Conservation (phyloP, 352 stramenopile species). For the Pythium sp. region DNA sequence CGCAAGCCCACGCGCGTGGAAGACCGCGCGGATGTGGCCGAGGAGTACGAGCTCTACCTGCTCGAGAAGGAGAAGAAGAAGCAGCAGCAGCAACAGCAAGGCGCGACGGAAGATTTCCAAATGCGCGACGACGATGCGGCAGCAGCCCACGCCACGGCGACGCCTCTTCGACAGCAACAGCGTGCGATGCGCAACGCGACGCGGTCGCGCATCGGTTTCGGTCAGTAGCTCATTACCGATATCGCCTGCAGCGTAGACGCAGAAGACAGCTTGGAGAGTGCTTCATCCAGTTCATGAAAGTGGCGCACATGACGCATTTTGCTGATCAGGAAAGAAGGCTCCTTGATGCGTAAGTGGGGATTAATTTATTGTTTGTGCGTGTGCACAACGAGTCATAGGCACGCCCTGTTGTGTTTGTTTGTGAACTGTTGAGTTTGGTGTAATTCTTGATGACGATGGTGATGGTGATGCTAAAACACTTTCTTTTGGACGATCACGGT, state of each 20-base stretch:
- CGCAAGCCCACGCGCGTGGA: conserved; percentile 62
- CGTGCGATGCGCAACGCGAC: conserved; percentile 28
- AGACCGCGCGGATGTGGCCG: conserved; percentile 60
- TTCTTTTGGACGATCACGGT: conserved; percentile 71
- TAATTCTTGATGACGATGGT: background rate
- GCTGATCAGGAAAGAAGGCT: background rate
- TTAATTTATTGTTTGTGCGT: conserved; percentile 5
- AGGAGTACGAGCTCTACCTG: conserved; percentile 70
- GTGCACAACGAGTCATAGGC: background rate
- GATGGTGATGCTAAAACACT: conserved; percentile 25
- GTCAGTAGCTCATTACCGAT: background rate
- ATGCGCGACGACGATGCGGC: conserved; percentile 12
- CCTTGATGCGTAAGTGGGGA: background rate
- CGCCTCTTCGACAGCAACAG: conserved; percentile 12
- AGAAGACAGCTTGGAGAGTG: background rate
- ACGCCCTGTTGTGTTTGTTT: background rate
- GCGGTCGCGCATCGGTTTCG: conserved; percentile 34
- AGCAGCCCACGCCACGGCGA: conserved; percentile 2
- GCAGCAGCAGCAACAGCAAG: conserved; percentile 7
- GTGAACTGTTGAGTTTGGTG: background rate
- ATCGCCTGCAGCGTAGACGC: background rate
- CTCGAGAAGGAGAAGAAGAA: conserved; percentile 42
- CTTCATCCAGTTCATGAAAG: background rate
- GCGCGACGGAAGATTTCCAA: background rate
- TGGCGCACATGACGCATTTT: background rate